A percentile compares a stretch with the other conserved stretches of the same genome.
Conservation (phyloP, 2,329 filamentous ascomycete genomes). For the Teratosphaeria nubilosa region DNA sequence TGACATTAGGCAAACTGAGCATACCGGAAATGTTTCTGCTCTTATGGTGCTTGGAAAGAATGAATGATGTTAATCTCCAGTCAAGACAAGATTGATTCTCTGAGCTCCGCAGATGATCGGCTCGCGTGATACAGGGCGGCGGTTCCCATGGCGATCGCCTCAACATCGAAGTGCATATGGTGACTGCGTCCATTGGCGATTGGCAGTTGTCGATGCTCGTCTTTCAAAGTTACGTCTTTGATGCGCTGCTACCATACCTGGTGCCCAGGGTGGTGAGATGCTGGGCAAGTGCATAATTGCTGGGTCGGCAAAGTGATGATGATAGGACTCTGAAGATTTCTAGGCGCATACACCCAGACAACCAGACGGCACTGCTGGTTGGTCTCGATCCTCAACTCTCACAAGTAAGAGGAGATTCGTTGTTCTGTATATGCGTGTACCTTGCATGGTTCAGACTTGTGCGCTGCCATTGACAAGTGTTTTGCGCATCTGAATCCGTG, state of each 20-base stretch:
- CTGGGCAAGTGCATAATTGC: neutral
- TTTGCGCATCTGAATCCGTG: neutral
- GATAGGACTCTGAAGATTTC: neutral
- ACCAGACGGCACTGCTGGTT: neutral
- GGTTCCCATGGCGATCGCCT: neutral
- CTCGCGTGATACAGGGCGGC: neutral
- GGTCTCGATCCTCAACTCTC: neutral
- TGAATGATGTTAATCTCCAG: neutral
- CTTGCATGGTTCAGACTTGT: neutral
- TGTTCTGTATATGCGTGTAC: neutral
- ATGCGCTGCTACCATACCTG: neutral
- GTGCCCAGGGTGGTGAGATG: neutral
- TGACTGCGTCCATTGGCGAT: neutral
- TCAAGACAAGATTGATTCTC: neutral
- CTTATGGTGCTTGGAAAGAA: neutral
- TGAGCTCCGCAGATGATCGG: neutral
- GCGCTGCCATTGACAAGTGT: neutral
- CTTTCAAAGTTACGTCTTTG: neutral
- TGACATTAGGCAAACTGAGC: neutral
- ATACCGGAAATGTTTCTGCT: neutral
- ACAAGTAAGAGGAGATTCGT: neutral
- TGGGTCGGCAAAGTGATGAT: neutral
- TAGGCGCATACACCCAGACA: neutral
- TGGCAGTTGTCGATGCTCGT: neutral
- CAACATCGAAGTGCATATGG: neutral